Conservation (phyloP, 192 early-diverging fungal genomes). For the Podila horticola region DNA sequence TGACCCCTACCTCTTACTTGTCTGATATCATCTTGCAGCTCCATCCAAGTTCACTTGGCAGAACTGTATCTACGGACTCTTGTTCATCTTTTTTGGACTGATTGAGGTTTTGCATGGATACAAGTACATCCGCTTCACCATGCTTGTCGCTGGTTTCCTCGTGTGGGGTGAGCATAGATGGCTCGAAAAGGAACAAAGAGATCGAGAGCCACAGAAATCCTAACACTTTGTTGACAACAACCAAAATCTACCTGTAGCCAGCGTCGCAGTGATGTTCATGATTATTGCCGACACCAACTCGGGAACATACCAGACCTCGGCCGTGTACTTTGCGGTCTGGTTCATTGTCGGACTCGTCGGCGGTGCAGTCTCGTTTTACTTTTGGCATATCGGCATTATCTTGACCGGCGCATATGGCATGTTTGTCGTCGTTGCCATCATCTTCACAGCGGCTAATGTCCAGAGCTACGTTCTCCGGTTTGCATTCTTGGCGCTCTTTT, state of each 20-base stretch:
- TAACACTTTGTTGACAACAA: not conserved
- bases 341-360: slow-evolving; percentile 36
- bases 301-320: slow-evolving; percentile 25
- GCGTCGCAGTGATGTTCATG: slow-evolving; percentile 48
- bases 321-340: slow-evolving; percentile 50
- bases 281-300: slow-evolving; percentile 33
- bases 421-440: slow-evolving; percentile 33
- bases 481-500: slow-evolving; percentile 14
- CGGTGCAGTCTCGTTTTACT: slow-evolving; percentile 34
- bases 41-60: slow-evolving; percentile 50
- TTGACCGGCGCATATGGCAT: slow-evolving; percentile 52
- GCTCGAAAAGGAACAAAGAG: too few species aligned
- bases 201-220: not conserved
- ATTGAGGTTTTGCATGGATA: slow-evolving; percentile 53
- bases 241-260: slow-evolving; percentile 24
- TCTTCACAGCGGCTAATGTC: slow-evolving; percentile 44
- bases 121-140: slow-evolving; percentile 56
- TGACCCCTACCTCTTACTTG: not conserved
- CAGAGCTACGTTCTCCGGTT: slow-evolving; percentile 35
- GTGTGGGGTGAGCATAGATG: slow-evolving; percentile 38
- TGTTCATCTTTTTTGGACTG: slow-evolving; percentile 43
- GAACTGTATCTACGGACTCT: slow-evolving; percentile 44
- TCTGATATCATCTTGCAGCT: slow-evolving; percentile 4
- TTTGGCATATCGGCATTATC: slow-evolving; percentile 56
- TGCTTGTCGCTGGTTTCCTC: slow-evolving; percentile 50